Conservation (phyloP, 2,329 filamentous ascomycete genomes). For the Lecanosticta acicola region DNA sequence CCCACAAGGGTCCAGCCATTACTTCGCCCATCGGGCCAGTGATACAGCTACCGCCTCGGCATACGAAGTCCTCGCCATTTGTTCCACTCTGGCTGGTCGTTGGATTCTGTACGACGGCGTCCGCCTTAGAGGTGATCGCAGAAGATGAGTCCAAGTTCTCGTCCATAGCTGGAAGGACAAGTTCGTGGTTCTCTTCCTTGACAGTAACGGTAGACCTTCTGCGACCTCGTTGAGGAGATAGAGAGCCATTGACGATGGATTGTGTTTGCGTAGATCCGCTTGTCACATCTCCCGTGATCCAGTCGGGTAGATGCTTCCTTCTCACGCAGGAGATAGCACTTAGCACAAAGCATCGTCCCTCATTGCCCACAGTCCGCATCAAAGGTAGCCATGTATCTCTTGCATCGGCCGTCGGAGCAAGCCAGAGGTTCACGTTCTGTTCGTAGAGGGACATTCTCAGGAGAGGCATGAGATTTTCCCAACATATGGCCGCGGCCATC, state of each 20-base stretch:
- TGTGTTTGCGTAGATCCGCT: not conserved
- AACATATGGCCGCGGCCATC: constrained; percentile 83
- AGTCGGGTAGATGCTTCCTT: constrained; percentile 51
- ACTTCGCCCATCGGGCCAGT: constrained; percentile 74
- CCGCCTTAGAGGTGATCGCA: constrained; percentile 4
- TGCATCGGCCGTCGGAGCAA: constrained; percentile 82
- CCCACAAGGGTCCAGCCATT: constrained; percentile 76
- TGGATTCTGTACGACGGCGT: constrained; percentile 5
- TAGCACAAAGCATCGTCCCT: constrained; percentile 80
- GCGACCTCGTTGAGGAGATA: constrained; percentile 21
- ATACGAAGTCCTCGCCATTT: constrained; percentile 51
- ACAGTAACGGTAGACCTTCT: constrained; percentile 38
- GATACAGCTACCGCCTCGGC: constrained; percentile 75
- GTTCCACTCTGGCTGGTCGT: constrained; percentile 7
- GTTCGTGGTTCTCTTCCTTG: constrained; percentile 51
- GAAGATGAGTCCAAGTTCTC: constrained; percentile 14
- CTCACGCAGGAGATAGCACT: constrained; percentile 77
- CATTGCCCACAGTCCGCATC: constrained; percentile 75
- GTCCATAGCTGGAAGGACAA: constrained; percentile 39
- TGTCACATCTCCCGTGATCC: constrained; percentile 42
- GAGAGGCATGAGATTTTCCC: constrained; percentile 95
- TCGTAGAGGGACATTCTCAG: constrained; percentile 76
- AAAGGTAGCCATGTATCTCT: constrained; percentile 75
- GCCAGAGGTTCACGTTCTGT: constrained; percentile 87
- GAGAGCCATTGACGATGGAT: constrained; percentile 6